Percentiles rank a stretch among this genome's conserved stretches.
Conservation (phyloP, 768 basidiomycete genomes). For the Hygrocybe coccinea region DNA sequence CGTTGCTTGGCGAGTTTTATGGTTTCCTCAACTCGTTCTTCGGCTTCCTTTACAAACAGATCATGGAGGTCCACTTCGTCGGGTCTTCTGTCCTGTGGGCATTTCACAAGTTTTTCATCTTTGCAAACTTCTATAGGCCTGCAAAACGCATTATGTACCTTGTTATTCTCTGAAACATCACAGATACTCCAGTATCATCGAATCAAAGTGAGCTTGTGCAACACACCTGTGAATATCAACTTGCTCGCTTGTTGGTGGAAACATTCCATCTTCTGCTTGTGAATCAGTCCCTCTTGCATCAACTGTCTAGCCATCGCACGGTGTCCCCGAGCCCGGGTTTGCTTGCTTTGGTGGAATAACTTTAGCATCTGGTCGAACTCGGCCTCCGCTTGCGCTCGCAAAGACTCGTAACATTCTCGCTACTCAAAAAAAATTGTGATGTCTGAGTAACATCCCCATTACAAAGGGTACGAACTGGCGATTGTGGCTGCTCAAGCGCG, state of each 20-base stretch:
- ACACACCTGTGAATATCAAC: slow-evolving; percentile 78
- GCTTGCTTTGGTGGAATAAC: slow-evolving; percentile 64
- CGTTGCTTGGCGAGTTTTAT: slow-evolving; percentile 59
- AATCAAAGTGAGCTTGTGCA: neutral
- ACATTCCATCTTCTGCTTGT: slow-evolving; percentile 50
- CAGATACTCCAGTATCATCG: slow-evolving; percentile 2
- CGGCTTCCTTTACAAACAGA: slow-evolving; percentile 88
- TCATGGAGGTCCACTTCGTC: slow-evolving; percentile 89
- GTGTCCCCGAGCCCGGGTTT: slow-evolving; percentile 68
- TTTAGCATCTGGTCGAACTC: slow-evolving; percentile 40
- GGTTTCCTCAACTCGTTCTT: slow-evolving; percentile 63
- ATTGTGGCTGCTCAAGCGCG: neutral
- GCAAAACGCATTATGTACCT: slow-evolving; percentile 36
- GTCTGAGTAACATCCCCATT: neutral
- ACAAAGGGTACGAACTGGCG: neutral
- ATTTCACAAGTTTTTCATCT: neutral
- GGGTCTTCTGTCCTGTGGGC: slow-evolving; percentile 50
- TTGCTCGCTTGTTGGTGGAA: neutral
- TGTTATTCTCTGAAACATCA: slow-evolving; percentile 61
- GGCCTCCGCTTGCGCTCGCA: neutral
- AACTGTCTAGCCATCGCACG: slow-evolving; percentile 78
- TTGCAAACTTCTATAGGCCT: neutral
- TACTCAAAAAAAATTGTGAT: neutral
- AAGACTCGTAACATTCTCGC: neutral
- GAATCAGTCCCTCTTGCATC: slow-evolving; percentile 74